Evolutionary conservation across 371 early-diverging fungal genomes (phyloP), one percentile per base, ranked within the genome.

Genomic region (Mortierella sp.): DNA sequence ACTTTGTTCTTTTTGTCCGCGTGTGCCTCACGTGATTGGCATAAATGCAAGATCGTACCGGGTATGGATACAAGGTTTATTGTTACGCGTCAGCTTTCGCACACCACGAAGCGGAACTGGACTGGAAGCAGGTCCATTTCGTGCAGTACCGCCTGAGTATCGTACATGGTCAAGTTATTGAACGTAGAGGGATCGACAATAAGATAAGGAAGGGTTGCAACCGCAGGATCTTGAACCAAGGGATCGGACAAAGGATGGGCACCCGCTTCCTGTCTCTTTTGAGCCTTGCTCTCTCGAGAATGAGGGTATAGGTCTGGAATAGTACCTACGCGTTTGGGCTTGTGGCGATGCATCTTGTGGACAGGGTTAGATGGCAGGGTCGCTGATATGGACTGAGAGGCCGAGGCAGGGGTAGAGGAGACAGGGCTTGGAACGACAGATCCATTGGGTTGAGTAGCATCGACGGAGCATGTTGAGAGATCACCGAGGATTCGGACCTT

Each of bases 21-120:
- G 70, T 56, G 46, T 63, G 2, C 24, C 35, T 35, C 29, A n/a
- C 70, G 49, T 29, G 68, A 68, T 68, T 24, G 35, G 3, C 41
- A 21, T 1, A 35, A 29, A 4, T 1, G 38, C 27, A n/a, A 12
- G 27, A 27, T 11, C 41, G 12, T 55, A n/a, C 3, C 3, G 12
- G 10, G 3, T 16, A 60, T 14, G 29, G 60, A 35, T 63, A 35
- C 35, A 63, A 35, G 21, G 6, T 65, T 65, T 38, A 68, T 41
- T 68, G 6, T 41, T 68, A 38, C 7, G 32, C 21, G 65, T 46
- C 18, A 77, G 54, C 56, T 60, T 32, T 80, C 84, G 71, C 81
- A 80, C 11, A 80, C 63, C 2, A 81, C 82, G 51, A 81, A 84
- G 7, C 81, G 81, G 58, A 84, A 81, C 55, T 85, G 77, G 29